These are phyloP conservation scores for Polyporus arcularius DNA, from an alignment of 768 basidiomycete species.

Conservation along the genomic window DNA sequence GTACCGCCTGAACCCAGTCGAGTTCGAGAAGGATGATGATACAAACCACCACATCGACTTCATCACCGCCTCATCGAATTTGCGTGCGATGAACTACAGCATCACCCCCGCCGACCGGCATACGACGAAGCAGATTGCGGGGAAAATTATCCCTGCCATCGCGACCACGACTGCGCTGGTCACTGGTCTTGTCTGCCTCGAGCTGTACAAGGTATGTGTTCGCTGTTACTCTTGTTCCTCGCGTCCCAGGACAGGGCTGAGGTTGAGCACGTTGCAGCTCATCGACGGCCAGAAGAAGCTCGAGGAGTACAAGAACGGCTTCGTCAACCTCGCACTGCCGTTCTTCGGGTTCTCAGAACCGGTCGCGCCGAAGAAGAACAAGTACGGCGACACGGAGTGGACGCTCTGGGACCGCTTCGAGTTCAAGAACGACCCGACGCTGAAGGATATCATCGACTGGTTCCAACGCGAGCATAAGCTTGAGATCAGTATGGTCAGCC, in stretches of 20 bases:
- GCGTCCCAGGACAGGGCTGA: background rate
- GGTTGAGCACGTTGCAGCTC: constrained; percentile 50
- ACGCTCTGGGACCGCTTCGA: constrained; percentile 98
- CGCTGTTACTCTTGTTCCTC: background rate
- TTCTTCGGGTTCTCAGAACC: constrained; percentile 99
- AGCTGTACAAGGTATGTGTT: constrained; percentile 85
- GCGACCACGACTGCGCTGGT: constrained; percentile 97
- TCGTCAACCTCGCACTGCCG: constrained; percentile 94
- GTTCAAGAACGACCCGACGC: constrained; percentile 85
- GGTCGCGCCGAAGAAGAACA: constrained; percentile 83
- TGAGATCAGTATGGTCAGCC: constrained; percentile 92
- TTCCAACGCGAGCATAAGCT: constrained; percentile 86
- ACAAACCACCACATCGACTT: constrained; percentile 98
- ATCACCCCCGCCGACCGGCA: constrained; percentile 87
- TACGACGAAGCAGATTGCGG: constrained; percentile 95
- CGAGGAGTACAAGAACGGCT: constrained; percentile 97
- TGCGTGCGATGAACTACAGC: constrained; percentile 93
- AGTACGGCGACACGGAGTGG: constrained; percentile 90
- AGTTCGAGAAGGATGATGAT: constrained; percentile 99
- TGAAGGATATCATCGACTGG: constrained; percentile 81
- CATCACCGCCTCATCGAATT: constrained; percentile 96
- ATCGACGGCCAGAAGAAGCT: constrained; percentile 94
- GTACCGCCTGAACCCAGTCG: constrained; percentile 93
- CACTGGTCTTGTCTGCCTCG: constrained; percentile 93
- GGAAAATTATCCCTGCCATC: constrained; percentile 99